phyloP scores from a whole-genome alignment of 768 basidiomycete genomes.

The Mycena venus region DNA sequence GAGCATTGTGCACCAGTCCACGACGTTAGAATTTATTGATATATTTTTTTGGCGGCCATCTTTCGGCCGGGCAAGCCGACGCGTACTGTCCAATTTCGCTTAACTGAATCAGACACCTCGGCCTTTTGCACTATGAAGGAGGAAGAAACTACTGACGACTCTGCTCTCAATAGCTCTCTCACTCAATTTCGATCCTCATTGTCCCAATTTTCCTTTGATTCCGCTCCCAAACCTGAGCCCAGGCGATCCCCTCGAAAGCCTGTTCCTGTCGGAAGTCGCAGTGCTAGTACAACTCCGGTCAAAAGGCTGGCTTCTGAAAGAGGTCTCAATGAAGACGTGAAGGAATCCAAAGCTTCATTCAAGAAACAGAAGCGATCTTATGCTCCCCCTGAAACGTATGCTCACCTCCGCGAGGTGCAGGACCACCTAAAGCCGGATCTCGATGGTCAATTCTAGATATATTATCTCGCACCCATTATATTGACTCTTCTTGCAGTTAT shows the following conservation, averaged over 20 bases:
- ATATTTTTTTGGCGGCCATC: too few species aligned
- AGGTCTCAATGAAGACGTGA: neutral
- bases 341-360: neutral
- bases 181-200: conserved; percentile 14
- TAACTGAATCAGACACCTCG: too few species aligned
- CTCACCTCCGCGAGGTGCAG: conserved; percentile 62
- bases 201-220: conserved; percentile 20
- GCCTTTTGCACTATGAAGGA: neutral
- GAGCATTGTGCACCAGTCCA: too few species aligned
- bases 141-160: neutral
- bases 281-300: neutral
- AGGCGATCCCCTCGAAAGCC: conserved; percentile 27
- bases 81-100: too few species aligned
- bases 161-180: neutral
- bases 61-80: too few species aligned
- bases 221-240: conserved; percentile 2
- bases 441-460: conserved; percentile 61
- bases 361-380: conserved; percentile 58
- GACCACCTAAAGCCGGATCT: conserved; percentile 68
- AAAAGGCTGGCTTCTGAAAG: conserved; percentile 1
- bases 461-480: neutral
- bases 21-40: too few species aligned
- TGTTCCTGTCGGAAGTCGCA: neutral
- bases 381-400: conserved; percentile 65
- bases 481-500: conserved; percentile 65